Percentiles rank a stretch among this genome's conserved stretches.
phyloP scores from a whole-genome alignment of 2,329 filamentous ascomycete genomes.

The Colletotrichum sp. region DNA sequence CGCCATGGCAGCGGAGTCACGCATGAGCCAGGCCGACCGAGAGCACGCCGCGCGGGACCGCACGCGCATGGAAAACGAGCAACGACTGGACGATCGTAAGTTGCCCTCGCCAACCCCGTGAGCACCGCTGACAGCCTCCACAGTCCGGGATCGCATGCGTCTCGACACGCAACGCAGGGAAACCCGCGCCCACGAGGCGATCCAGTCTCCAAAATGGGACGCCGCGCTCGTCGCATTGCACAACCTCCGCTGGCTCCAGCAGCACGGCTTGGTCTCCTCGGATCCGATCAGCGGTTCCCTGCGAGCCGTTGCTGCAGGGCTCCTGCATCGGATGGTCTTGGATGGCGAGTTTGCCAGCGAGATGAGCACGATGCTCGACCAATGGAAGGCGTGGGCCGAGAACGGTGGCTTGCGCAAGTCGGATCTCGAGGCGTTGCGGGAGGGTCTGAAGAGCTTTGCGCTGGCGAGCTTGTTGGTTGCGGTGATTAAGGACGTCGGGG shows the following conservation, averaged over 20 bases:
- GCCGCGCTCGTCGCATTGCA: constrained; percentile 49
- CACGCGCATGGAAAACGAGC: constrained; percentile 43
- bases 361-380: constrained; percentile 45
- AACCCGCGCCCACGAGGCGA: constrained; percentile 50
- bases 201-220: constrained; percentile 60
- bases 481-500: constrained; percentile 49
- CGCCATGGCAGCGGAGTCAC: constrained; percentile 47
- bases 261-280: constrained; percentile 17
- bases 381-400: constrained; percentile 60
- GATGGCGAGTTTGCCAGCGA: constrained; percentile 46
- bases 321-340: constrained; percentile 58
- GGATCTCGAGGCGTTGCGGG: constrained; percentile 41
- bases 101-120: background rate
- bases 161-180: constrained; percentile 46
- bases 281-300: constrained; percentile 23
- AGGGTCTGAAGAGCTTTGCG: constrained; percentile 46
- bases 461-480: constrained; percentile 52
- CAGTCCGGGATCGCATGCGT: constrained; percentile 47
- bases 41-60: constrained; percentile 45
- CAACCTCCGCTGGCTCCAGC: constrained; percentile 46
- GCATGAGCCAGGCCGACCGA: constrained; percentile 46
- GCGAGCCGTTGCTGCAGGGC: constrained; percentile 46
- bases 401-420: constrained; percentile 56
- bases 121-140: background rate
- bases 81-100: constrained; percentile 52